phyloP scores from a whole-genome alignment of 352 stramenopile genomes.

The Phytophthora tubulina region DNA sequence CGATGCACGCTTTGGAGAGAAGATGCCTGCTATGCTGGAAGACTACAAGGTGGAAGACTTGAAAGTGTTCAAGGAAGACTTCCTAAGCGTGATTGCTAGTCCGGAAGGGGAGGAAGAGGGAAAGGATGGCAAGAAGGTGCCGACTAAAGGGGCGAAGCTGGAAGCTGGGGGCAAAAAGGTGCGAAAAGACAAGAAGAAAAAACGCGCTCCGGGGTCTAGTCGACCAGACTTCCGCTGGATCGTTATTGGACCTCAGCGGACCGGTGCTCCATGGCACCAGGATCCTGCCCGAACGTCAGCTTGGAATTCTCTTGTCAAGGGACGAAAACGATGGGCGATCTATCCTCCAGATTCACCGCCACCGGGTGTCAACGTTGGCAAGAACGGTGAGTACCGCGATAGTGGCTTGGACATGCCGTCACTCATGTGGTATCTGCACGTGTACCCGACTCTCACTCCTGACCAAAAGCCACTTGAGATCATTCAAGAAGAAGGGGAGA shows the following conservation, averaged over 20 bases:
- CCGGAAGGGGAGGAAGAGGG: slow-evolving; percentile 37
- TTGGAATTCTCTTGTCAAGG: slow-evolving; percentile 96
- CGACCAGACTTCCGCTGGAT: slow-evolving; percentile 85
- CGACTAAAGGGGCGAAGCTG: slow-evolving; percentile 38
- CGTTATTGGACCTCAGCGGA: slow-evolving; percentile 84
- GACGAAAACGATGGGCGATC: slow-evolving; percentile 96
- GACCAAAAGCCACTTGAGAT: slow-evolving; percentile 84
- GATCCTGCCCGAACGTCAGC: slow-evolving; percentile 96
- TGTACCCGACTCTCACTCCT: slow-evolving; percentile 81
- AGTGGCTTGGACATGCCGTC: slow-evolving; percentile 83
- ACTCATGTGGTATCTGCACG: slow-evolving; percentile 86
- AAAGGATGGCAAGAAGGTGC: slow-evolving; percentile 16
- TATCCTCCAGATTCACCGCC: slow-evolving; percentile 91
- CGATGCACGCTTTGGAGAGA: slow-evolving; percentile 83
- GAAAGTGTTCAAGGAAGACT: slow-evolving; percentile 82
- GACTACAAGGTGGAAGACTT: slow-evolving; percentile 77
- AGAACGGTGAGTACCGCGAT: slow-evolving; percentile 63
- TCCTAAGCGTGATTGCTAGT: slow-evolving; percentile 53
- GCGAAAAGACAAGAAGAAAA: slow-evolving; percentile 53
- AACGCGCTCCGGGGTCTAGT: slow-evolving; percentile 40
- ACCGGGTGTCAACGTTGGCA: slow-evolving; percentile 69
- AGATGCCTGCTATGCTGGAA: slow-evolving; percentile 72
- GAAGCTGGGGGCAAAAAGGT: slow-evolving; percentile 49
- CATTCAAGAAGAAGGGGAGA: slow-evolving; percentile 94
- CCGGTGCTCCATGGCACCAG: slow-evolving; percentile 95